These are phyloP conservation scores for Penicillium desertorum DNA, from an alignment of 495 filamentous ascomycete species.

Conservation along the genomic window DNA sequence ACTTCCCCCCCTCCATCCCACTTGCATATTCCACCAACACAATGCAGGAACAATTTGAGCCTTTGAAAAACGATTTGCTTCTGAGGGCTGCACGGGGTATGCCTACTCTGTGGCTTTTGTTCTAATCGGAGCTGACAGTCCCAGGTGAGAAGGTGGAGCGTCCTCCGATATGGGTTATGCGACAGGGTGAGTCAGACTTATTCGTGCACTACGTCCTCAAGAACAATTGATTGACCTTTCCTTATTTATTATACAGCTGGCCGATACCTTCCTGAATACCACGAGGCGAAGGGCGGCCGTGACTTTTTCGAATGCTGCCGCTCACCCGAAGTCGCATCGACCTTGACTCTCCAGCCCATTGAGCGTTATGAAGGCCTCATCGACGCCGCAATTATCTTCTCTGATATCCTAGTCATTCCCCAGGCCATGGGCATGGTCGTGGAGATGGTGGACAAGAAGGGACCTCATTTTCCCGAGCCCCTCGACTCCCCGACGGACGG, in stretches of 20 bases:
- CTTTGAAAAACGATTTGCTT: slow-evolving; percentile 86
- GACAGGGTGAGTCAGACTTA: slow-evolving; percentile 68
- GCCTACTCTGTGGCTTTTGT: slow-evolving; percentile 8
- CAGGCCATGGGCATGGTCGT: slow-evolving; percentile 97
- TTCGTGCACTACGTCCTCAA: not conserved
- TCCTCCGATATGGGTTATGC: slow-evolving; percentile 97
- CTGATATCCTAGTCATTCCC: slow-evolving; percentile 95
- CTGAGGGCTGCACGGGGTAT: slow-evolving; percentile 84
- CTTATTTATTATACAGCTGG: slow-evolving; percentile 60
- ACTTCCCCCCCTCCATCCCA: slow-evolving; percentile 31
- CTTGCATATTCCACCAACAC: slow-evolving; percentile 29
- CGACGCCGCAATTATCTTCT: slow-evolving; percentile 98
- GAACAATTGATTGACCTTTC: slow-evolving; percentile 11
- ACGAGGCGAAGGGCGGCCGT: slow-evolving; percentile 79
- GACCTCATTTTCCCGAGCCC: slow-evolving; percentile 88
- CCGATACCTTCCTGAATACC: slow-evolving; percentile 96
- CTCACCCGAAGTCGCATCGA: slow-evolving; percentile 85
- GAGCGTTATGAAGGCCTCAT: slow-evolving; percentile 86
- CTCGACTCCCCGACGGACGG: slow-evolving; percentile 72
- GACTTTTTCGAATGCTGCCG: slow-evolving; percentile 99
- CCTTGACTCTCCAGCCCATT: slow-evolving; percentile 88
- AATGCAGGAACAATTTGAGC: slow-evolving; percentile 68
- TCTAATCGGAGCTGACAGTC: slow-evolving; percentile 24
- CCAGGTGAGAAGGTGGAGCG: slow-evolving; percentile 86
- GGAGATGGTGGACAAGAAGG: slow-evolving; percentile 95